Evolutionary conservation across 768 basidiomycete species (phyloP).

Genomic region (Heimioporus sp.): DNA sequence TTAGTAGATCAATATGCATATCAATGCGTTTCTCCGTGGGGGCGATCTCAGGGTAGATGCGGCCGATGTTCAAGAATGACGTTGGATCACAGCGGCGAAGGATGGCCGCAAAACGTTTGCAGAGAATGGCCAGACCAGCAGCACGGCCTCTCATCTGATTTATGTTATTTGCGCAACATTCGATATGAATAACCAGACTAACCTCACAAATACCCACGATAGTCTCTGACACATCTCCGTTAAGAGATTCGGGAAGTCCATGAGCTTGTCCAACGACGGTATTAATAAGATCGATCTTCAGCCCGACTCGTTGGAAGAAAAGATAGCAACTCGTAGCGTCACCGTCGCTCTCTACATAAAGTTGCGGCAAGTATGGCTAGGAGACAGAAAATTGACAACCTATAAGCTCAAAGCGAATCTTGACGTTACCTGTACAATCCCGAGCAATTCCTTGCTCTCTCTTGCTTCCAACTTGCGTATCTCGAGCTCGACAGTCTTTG

Average conservation of each 20-base stretch:
- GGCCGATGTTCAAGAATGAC: slow-evolving; percentile 82
- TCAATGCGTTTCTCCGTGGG: slow-evolving; percentile 92
- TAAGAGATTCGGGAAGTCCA: slow-evolving; percentile 81
- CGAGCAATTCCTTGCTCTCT: slow-evolving; percentile 76
- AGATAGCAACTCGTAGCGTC: slow-evolving; percentile 88
- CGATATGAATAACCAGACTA: slow-evolving; percentile 14
- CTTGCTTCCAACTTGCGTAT: slow-evolving; percentile 80
- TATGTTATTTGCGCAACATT: background rate
- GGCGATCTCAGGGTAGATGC: slow-evolving; percentile 78
- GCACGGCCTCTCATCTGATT: slow-evolving; percentile 80
- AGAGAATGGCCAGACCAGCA: slow-evolving; percentile 74
- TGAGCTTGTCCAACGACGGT: slow-evolving; percentile 79
- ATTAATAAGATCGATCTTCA: slow-evolving; percentile 87
- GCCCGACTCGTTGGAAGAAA: slow-evolving; percentile 87
- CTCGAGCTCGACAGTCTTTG: slow-evolving; percentile 86
- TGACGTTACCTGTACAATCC: slow-evolving; percentile 70
- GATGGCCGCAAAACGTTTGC: slow-evolving; percentile 87
- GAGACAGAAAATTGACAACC: background rate
- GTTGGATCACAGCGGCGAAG: slow-evolving; percentile 79
- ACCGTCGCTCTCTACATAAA: slow-evolving; percentile 86
- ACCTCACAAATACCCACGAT: slow-evolving; percentile 97
- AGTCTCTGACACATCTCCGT: slow-evolving; percentile 75
- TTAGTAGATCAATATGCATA: slow-evolving; percentile 81
- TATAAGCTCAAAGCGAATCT: background rate
- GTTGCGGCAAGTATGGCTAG: slow-evolving; percentile 87